Base-by-base conservation (phyloP, 768 basidiomycete genomes). In the Suillus hirtellus region DNA sequence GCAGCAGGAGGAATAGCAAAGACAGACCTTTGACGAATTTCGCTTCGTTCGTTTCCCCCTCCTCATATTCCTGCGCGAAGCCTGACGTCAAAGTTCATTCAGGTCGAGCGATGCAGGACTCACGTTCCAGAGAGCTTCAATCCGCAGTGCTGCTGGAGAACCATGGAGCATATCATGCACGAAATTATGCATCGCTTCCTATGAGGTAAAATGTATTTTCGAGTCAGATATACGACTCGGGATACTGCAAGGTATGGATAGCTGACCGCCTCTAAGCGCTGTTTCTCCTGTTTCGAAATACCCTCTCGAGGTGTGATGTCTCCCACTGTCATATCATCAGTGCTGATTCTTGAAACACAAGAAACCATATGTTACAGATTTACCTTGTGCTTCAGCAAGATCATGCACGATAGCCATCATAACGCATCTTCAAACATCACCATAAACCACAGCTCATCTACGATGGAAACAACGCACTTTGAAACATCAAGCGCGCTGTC, bases 401-500 rank as follows among this genome's bases (percentile, higher is more conserved):
- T 99, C 96, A 71, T 99, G 96, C 15, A 97, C 93, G 42, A 96
- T 67, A 21, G 87, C 87, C 84, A 98, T 89, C 92, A 95, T 89
- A 15, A 92, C 88, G 64, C 90, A 93, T 82, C 89, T 90, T 50
- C 9, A 31, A n/a, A 37, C 43, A 34, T 9, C 24, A 24, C 42
- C 40, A 19, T 50, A 19, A 14, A 14, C 9, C 31, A 46, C 21
- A 12, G 11, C 11, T 0, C 19, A 4, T 12, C 44, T 15, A 34
- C n/a, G 12, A 64, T 7, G 5, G 10, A n/a, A 38, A 9, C 60
- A 40, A 71, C 84, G 59, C 64, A 93, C 93, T 89, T 90, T 69
- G 90, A 74, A 34, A 91, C 75, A 73, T 93, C 90, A 9, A 94
- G 82, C 1, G 79, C 81, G n/a, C 76, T 59, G 70, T 93, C 93